Evolutionary conservation across 2,329 filamentous ascomycete genomes (phyloP).

Genomic region (Beauveria pseudobassiana): DNA sequence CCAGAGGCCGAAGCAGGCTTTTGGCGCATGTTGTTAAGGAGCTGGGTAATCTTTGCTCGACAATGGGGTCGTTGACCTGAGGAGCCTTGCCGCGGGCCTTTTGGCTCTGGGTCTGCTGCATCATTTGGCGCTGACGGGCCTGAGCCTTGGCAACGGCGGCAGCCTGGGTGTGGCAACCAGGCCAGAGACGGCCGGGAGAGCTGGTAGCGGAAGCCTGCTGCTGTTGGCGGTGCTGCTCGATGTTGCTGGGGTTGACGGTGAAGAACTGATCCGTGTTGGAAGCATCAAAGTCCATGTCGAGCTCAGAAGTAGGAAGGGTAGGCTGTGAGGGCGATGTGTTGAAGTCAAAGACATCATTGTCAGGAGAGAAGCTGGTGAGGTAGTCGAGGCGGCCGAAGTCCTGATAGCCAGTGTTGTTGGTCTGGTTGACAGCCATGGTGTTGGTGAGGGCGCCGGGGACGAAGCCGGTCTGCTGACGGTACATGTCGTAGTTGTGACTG

Average conservation of each 20-base stretch:
- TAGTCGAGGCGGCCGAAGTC: conserved; percentile 43
- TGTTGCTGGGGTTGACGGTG: conserved; percentile 64
- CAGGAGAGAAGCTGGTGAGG: conserved; percentile 48
- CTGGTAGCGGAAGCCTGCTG: conserved; percentile 37
- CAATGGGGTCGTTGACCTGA: conserved; percentile 57
- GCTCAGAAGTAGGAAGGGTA: conserved; percentile 51
- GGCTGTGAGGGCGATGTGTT: conserved; percentile 57
- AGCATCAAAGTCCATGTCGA: conserved; percentile 54
- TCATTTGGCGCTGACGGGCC: conserved; percentile 59
- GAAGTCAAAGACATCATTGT: conserved; percentile 66
- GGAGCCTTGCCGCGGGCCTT: conserved; percentile 43
- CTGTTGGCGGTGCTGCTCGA: conserved; percentile 39
- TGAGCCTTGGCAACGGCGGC: conserved; percentile 63
- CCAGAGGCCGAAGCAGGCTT: conserved; percentile 51
- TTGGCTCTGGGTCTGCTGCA: conserved; percentile 31
- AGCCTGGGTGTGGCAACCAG: conserved; percentile 88
- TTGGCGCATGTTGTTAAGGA: conserved; percentile 86
- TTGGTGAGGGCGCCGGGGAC: conserved; percentile 76
- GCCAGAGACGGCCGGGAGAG: conserved; percentile 67
- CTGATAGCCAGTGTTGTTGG: conserved; percentile 47
- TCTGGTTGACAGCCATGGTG: conserved; percentile 69
- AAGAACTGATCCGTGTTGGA: conserved; percentile 54
- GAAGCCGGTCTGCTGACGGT: conserved; percentile 91
- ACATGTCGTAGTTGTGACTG: conserved; percentile 90
- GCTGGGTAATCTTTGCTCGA: conserved; percentile 88